These are phyloP conservation scores for Rhododendron ovatum DNA, from an alignment of 148 eudicot species.

Conservation along the genomic window DNA sequence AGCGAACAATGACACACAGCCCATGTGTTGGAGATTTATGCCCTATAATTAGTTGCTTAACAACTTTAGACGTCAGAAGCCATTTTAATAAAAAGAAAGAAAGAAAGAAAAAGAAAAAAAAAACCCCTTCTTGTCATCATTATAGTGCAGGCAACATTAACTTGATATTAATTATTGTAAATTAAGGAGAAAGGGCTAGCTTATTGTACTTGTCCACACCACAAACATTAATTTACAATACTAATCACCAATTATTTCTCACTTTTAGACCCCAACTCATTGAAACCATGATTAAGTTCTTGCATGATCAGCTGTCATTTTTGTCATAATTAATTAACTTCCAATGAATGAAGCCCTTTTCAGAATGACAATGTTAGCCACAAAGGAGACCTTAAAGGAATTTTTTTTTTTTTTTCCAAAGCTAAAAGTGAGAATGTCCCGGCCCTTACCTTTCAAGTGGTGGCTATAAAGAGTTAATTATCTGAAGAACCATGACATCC, in stretches of 20 bases:
- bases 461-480: slow-evolving; percentile 34
- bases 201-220: not conserved
- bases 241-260: slow-evolving; percentile 1
- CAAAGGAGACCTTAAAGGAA: slow-evolving; percentile 60
- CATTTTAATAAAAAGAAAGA: not conserved
- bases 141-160: slow-evolving; percentile 10
- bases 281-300: slow-evolving; percentile 6
- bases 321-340: not conserved
- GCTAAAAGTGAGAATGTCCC: slow-evolving; percentile 30
- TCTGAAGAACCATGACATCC: slow-evolving; percentile 1
- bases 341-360: slow-evolving; percentile 13
- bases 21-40: not conserved
- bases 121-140: not conserved
- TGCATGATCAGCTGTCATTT: slow-evolving; percentile 2
- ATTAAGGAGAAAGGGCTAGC: not conserved
- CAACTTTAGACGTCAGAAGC: not conserved
- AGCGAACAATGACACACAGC: not conserved
- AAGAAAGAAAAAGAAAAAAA: not conserved
- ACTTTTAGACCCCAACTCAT: slow-evolving; percentile 19
- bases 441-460: slow-evolving; percentile 22
- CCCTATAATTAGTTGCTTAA: not conserved
- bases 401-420: slow-evolving; percentile 19
- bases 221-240: slow-evolving; percentile 6
- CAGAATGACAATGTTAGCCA: slow-evolving; percentile 61
- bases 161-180: slow-evolving; percentile 1